Conservation (phyloP, 2,329 filamentous ascomycete genomes). For the Hortaea sp. region DNA sequence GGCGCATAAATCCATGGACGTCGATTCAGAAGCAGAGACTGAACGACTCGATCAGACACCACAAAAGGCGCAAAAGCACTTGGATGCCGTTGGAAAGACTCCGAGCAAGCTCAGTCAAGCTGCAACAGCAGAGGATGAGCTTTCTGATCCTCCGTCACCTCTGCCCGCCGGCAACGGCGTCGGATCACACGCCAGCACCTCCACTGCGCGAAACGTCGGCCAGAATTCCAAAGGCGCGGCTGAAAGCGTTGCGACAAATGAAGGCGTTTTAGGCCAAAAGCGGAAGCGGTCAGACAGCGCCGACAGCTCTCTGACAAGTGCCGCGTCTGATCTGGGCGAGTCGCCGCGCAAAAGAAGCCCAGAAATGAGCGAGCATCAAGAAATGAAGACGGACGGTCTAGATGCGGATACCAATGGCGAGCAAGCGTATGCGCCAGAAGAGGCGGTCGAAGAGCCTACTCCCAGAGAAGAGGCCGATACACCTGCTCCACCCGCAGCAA, state of each 20-base stretch:
- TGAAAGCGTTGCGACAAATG: background rate
- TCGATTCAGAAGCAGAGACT: conserved; percentile 81
- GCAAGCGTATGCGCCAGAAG: conserved; percentile 33
- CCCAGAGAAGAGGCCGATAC: conserved; percentile 20
- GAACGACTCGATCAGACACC: conserved; percentile 73
- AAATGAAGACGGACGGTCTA: conserved; percentile 22
- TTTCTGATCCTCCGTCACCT: conserved; percentile 29
- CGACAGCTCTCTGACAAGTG: conserved; percentile 29
- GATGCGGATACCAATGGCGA: conserved; percentile 21
- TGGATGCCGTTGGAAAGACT: conserved; percentile 50
- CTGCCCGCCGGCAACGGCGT: conserved; percentile 19
- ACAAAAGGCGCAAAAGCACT: conserved; percentile 18
- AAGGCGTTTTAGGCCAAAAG: conserved; percentile 25
- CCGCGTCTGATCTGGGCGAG: conserved; percentile 25
- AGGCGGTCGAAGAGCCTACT: conserved; percentile 22
- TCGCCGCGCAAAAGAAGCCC: conserved; percentile 25
- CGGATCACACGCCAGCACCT: conserved; percentile 23
- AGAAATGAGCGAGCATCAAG: conserved; percentile 8
- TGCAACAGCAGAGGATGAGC: conserved; percentile 32
- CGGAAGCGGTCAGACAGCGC: conserved; percentile 35
- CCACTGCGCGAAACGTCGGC: conserved; percentile 11
- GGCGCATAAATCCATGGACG: conserved; percentile 29
- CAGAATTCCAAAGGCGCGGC: background rate
- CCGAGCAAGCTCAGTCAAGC: conserved; percentile 67
- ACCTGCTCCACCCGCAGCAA: conserved; percentile 11